phyloP scores from a whole-genome alignment of 148 eudicot species.

The Silene latifolia region DNA sequence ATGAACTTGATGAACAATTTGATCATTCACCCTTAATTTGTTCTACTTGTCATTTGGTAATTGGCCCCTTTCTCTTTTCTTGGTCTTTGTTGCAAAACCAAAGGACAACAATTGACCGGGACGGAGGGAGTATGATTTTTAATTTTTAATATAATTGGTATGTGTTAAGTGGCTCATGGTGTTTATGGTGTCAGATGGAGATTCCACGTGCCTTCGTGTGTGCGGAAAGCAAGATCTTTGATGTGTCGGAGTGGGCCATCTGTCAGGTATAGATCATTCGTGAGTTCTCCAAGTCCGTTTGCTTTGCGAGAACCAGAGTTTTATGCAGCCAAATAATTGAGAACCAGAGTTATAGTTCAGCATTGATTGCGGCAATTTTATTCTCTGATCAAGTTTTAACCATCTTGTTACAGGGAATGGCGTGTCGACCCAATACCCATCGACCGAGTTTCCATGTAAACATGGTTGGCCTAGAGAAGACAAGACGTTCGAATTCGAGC shows the following conservation, averaged over 20 bases:
- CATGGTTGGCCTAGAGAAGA: conserved; percentile 92
- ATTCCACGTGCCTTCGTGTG: conserved; percentile 98
- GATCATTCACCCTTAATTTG: too few species aligned
- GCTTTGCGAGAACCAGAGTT: neutral
- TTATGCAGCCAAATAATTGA: neutral
- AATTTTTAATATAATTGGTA: neutral
- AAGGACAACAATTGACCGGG: too few species aligned
- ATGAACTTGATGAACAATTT: too few species aligned
- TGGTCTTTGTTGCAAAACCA: too few species aligned
- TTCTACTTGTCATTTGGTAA: too few species aligned
- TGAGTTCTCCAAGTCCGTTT: neutral
- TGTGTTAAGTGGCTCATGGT: conserved; percentile 16
- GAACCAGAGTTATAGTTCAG: neutral
- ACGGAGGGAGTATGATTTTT: too few species aligned
- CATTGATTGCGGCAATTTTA: neutral
- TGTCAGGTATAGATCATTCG: conserved; percentile 60
- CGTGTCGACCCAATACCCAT: conserved; percentile 97
- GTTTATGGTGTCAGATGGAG: conserved; percentile 54
- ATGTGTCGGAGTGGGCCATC: conserved; percentile 96
- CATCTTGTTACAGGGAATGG: conserved; percentile 67
- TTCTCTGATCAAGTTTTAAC: neutral
- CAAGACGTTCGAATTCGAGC: conserved; percentile 76
- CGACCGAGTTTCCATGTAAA: conserved; percentile 95
- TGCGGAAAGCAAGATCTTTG: conserved; percentile 93
- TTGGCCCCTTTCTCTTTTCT: too few species aligned